Base-by-base conservation (phyloP, 1,139 yeast species). In the Zygoascus sp. region DNA sequence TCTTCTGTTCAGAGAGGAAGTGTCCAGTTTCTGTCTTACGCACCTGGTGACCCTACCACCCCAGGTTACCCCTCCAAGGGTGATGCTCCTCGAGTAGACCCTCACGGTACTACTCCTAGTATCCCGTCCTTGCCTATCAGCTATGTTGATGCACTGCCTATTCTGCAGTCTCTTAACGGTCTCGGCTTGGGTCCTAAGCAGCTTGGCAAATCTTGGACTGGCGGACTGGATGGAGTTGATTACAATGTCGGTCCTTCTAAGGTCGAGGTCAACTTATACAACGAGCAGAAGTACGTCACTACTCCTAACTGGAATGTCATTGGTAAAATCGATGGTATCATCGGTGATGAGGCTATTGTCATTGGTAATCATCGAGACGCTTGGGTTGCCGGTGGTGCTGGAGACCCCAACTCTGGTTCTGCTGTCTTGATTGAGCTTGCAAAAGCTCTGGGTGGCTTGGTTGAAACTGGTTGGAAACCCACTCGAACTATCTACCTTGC, bases 31-130 rank as follows among this genome's bases (percentile, higher is more conserved):
- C 69, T 88, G 46, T 84, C 95, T 1, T 76, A 76, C 41, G 69
- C 73, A 4, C 95, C 96, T 1, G 96, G 96, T 43, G 96, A 89
- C 61, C 96, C 96, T 36, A 80, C 95, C 2, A 83, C 95, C 2
- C 95, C 95, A 17, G 92, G 92, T 0, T 81, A 79, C 58, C 81
- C 94, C 4, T 80, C 88, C 37, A 81, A 78, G 51, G 81, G 67
- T 2, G 74, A 69, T 27, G 75, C 75, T 17, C 63, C 69, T 27
- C 68, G 83, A 47, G 57, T 62, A 6, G 79, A 74, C 49, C 83
- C 84, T 0, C 55, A 62, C 47, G 53, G 58, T 15, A 60, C 71
- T 5, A 83, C 77, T 42, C 86, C 87, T 13, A 62, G 62, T 13
- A 82, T 82, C 48, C 88, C 88, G 5, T 76, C 78, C 19, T 60